Conservation (phyloP, 192 early-diverging fungal species). For the Gigaspora rosea region DNA sequence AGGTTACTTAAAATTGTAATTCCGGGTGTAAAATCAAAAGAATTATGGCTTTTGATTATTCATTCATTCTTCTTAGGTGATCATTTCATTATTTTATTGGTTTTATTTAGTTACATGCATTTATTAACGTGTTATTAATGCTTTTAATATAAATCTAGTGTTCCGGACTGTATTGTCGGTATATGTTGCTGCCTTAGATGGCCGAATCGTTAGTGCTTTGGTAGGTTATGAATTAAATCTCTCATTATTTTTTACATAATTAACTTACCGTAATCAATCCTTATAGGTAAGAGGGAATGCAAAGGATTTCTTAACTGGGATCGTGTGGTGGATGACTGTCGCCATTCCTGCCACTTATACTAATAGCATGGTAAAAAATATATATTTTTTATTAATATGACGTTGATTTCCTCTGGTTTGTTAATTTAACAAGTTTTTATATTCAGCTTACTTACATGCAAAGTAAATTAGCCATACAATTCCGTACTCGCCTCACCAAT, state of each 20-base stretch:
- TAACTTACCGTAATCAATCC: not conserved
- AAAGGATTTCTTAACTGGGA: slow-evolving; percentile 79
- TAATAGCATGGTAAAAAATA: slow-evolving; percentile 74
- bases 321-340: slow-evolving; percentile 90
- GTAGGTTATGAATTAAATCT: slow-evolving; percentile 34
- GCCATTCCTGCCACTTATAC: slow-evolving; percentile 96
- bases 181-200: slow-evolving; percentile 86
- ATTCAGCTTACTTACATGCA: slow-evolving; percentile 71
- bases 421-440: slow-evolving; percentile 11
- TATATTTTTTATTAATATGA: slow-evolving; percentile 5
- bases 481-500: slow-evolving; percentile 86
- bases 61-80: slow-evolving; percentile 82
- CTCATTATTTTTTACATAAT: not conserved
- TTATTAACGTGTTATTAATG: not conserved
- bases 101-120: not conserved
- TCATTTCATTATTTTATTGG: not conserved
- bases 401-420: not conserved
- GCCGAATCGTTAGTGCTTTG: slow-evolving; percentile 78
- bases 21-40: slow-evolving; percentile 80
- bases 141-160: slow-evolving; percentile 44
- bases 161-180: slow-evolving; percentile 89
- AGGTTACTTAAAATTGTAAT: slow-evolving; percentile 80
- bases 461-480: slow-evolving; percentile 73
- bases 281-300: slow-evolving; percentile 67
- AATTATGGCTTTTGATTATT: slow-evolving; percentile 81